Evolutionary conservation across 345 rosid species (phyloP).

Genomic region (Euphorbia tirucalli): DNA sequence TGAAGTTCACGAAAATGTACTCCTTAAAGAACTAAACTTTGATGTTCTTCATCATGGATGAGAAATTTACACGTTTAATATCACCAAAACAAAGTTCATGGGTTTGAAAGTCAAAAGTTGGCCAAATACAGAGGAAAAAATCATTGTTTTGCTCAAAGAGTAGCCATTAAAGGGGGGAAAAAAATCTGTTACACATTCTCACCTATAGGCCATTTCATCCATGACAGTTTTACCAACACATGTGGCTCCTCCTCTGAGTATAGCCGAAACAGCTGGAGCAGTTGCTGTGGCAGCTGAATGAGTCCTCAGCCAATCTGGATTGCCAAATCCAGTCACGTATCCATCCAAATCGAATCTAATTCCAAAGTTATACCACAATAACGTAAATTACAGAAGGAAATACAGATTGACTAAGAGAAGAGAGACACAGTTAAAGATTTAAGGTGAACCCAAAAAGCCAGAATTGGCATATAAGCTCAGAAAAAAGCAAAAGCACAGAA

Average conservation of each 20-base stretch:
- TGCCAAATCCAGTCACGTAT: constrained; percentile 79
- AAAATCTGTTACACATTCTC: constrained; percentile 9
- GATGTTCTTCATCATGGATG: neutral
- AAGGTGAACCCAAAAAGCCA: neutral
- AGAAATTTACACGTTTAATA: too few species aligned
- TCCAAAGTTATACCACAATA: constrained; percentile 3
- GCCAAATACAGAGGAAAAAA: neutral
- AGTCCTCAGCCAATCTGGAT: constrained; percentile 90
- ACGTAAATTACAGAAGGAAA: neutral
- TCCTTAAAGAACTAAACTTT: neutral
- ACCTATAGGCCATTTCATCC: constrained; percentile 99
- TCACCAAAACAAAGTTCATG: neutral
- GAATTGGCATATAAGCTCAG: too few species aligned
- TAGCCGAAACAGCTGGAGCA: constrained; percentile 62
- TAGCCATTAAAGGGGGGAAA: too few species aligned
- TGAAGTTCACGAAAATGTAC: too few species aligned
- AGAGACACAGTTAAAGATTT: neutral
- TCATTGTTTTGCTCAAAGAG: neutral
- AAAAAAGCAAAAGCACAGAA: too few species aligned
- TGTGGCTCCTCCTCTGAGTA: constrained; percentile 68
- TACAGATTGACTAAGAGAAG: neutral
- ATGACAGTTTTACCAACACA: constrained; percentile 66
- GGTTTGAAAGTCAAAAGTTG: neutral
- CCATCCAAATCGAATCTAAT: constrained; percentile 83
- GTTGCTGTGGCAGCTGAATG: constrained; percentile 67